phyloP scores from a whole-genome alignment of 2,329 filamentous ascomycete genomes.

The Reticulascus tulasneorum region DNA sequence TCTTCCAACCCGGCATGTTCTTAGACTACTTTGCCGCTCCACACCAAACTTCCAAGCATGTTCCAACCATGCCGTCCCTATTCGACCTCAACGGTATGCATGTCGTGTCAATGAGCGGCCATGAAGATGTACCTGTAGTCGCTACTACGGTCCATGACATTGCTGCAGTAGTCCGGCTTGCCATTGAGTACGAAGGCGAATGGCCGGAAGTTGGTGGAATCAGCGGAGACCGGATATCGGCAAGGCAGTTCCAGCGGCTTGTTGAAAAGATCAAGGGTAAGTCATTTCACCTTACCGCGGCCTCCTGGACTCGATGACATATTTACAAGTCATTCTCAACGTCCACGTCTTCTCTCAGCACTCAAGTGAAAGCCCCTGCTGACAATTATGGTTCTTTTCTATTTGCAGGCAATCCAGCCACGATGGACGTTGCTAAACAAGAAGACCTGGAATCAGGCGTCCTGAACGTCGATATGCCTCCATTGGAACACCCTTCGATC shows the following conservation, averaged over 20 bases:
- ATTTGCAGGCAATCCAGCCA: constrained; percentile 21
- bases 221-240: constrained; percentile 23
- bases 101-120: constrained; percentile 25
- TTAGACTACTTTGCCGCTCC: constrained; percentile 45
- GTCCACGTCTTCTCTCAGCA: too few relatives aligned
- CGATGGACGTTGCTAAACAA: constrained; percentile 23
- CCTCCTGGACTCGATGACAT: too few relatives aligned
- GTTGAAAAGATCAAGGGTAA: constrained; percentile 29
- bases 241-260: constrained; percentile 25
- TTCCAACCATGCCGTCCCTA: constrained; percentile 25
- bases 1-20: constrained; percentile 47
- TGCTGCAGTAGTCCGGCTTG: constrained; percentile 27
- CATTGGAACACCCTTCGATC: constrained; percentile 22
- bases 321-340: too few relatives aligned
- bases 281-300: constrained; percentile 6
- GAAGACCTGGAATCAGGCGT: constrained; percentile 25
- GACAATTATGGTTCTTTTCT: background rate
- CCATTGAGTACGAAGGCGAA: constrained; percentile 33
- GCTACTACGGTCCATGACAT: constrained; percentile 31
- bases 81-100: constrained; percentile 31
- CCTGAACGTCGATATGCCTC: constrained; percentile 18
- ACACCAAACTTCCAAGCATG: constrained; percentile 30
- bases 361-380: background rate
- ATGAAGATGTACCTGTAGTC: constrained; percentile 24
- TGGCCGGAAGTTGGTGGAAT: constrained; percentile 38